Base-by-base conservation (phyloP, 1,284 basidiomycete genomes). In the Meripilus lineatus region DNA sequence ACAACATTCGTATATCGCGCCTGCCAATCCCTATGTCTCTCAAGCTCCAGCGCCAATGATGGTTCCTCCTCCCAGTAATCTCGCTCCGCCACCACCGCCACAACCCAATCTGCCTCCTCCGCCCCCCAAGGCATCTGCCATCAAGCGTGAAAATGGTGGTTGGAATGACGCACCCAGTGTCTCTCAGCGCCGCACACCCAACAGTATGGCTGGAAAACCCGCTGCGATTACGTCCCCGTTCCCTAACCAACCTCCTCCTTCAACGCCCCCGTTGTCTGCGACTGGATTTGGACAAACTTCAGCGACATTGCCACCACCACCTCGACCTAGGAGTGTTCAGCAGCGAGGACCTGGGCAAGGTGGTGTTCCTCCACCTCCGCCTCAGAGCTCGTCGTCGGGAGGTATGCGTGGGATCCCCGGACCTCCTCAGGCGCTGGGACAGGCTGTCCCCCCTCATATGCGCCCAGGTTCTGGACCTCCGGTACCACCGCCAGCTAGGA, bases 111-210 rank as follows among this genome's bases (percentile, higher is more conserved):
- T 63, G 35, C 66, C 69, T 3, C 67, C 69, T 3, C 71, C 69
- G n/a, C 50, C 50, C 1, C 48, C 45, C 5, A 50, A 46, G 32
- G 44, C 49, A 21, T n/a, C 36, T 44, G 25, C 46, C 4, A 57
- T 68, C 20, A 84, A 81, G 52, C 75, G 79, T 26, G 86, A 87
- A 48, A 81, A 84, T 34, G 78, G 81, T 8, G 91, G 90, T 0
- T 98, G 93, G 93, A 98, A 98, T 59, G 94, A 98, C 57, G 81
- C 89, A 0, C 92, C 91, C 3, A 54, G 77, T 6, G 56, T 74
- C 13, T 51, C 68, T 5, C 60, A 70, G 11, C 68, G 74, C 40
- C 80, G 81, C 41, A 74, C 75, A 2, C 73, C 81, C 2, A 71
- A 71, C 30, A 68, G 76, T 1, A 58, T 72, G 6, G 52, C 66